Evolutionary conservation across 768 basidiomycete species (phyloP), one percentile per base, ranked within the genome.

Genomic region (Basidioascus undulatus): DNA sequence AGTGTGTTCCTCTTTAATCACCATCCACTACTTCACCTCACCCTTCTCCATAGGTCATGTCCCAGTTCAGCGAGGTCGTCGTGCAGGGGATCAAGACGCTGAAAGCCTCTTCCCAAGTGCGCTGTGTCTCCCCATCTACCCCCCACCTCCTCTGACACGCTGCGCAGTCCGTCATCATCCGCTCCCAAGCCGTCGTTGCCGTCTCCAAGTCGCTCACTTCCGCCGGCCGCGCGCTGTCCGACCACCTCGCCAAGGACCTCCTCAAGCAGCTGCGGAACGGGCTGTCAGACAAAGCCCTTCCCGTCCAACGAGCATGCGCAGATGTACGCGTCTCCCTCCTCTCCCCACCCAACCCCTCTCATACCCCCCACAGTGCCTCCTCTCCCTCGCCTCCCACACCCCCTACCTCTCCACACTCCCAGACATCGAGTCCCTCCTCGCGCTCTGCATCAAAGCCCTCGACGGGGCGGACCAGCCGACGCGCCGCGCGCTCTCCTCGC

Each of bases 1-100:
- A 62, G 84, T 79, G 54, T 41, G 74, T 52, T 12, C 15, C n/a
- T 27, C 27, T 25, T 13, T 33, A n/a, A 34, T 32, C 19, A 27
- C n/a, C 26, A 16, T 2, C 4, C 5, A 3, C 6, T 2, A n/a
- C 20, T 15, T 18, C 7, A 39, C 11, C 30, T 32, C 10, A n/a
- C 13, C 9, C 31, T 28, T 37, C 36, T 27, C 28, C 15, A 23
- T 25, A 96, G 82, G 73, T 86, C 55, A 89, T 94, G 86, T 92
- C 86, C 0, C 77, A 86, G 49, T 76, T 87, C 72, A 68, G 74
- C 23, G 89, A 96, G 54, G 77, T 87, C 26, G 61, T 70, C 16
- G 61, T 65, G 2, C 62, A 71, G 0, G 64, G 74, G 0, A 56
- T 80, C 32, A 82, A 73, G 55, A 69, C 74, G 0, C 66, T 69